phyloP scores from a whole-genome alignment of 2,329 filamentous ascomycete genomes.

The Onygena corvina region DNA sequence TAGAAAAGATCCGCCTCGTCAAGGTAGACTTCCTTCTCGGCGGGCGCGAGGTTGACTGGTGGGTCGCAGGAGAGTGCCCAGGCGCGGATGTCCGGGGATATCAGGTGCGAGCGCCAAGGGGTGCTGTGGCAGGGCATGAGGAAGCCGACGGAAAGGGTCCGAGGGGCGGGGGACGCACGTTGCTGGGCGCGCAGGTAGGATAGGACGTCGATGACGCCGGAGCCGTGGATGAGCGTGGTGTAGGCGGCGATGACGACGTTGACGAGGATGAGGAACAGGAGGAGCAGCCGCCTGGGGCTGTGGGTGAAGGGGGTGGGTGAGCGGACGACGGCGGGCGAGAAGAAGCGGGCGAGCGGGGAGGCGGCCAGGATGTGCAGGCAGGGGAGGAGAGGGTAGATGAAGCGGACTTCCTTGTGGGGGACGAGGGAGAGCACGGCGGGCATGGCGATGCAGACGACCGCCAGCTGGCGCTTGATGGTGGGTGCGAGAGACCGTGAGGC shows the following conservation, averaged over 20 bases:
- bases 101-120: conserved; percentile 80
- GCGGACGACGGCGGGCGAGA: no score
- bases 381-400: conserved; percentile 85
- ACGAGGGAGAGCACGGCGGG: conserved; percentile 59
- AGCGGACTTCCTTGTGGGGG: conserved; percentile 92
- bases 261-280: conserved; percentile 47
- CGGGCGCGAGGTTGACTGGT: conserved; percentile 53
- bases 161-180: conserved; percentile 19
- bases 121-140: conserved; percentile 94
- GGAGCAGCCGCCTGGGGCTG: conserved; percentile 34
- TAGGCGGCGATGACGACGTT: conserved; percentile 65
- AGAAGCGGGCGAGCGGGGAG: conserved; percentile 53
- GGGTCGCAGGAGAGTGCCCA: conserved; percentile 88
- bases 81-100: conserved; percentile 61
- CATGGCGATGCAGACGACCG: conserved; percentile 48
- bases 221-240: conserved; percentile 64
- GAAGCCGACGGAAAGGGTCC: conserved; percentile 53
- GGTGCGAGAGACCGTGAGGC: conserved; percentile 6
- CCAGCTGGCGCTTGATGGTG: conserved; percentile 43
- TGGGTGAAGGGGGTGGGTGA: conserved; percentile 28
- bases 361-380: conserved; percentile 72
- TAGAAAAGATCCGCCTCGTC: conserved; percentile 94
- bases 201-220: conserved; percentile 64
- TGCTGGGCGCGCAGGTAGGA: conserved; percentile 64
- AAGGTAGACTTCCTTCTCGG: conserved; percentile 55